Evolutionary conservation across 2,329 filamentous ascomycete genomes (phyloP).

Genomic region (Colletotrichum lupini): DNA sequence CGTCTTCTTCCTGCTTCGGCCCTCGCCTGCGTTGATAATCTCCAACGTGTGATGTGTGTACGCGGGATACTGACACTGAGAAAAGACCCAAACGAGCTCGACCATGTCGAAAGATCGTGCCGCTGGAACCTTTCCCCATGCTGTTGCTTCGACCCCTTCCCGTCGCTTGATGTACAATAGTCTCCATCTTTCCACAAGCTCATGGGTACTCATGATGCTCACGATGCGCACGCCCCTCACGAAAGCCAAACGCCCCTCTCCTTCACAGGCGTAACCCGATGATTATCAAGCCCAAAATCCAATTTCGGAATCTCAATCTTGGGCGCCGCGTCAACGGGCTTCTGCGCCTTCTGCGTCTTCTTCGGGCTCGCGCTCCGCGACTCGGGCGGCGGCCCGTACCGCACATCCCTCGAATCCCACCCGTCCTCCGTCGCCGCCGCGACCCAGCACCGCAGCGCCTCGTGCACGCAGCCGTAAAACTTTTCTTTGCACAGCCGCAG

Average conservation of each 20-base stretch:
- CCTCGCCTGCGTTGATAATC: slow-evolving; percentile 8
- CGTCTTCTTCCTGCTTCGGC: not conserved
- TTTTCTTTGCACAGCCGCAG: slow-evolving; percentile 96
- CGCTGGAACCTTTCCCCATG: not conserved
- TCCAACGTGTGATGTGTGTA: not conserved
- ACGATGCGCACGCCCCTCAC: not conserved
- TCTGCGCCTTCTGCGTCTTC: slow-evolving; percentile 60
- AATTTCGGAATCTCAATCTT: slow-evolving; percentile 71
- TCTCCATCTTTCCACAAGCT: not conserved
- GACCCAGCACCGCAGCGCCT: slow-evolving; percentile 89
- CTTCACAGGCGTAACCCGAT: slow-evolving; percentile 38
- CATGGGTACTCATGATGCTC: too few species aligned
- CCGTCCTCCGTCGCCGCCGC: slow-evolving; percentile 86
- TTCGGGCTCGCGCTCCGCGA: slow-evolving; percentile 54
- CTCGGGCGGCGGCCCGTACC: slow-evolving; percentile 72
- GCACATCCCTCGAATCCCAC: slow-evolving; percentile 85
- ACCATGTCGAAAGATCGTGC: not conserved
- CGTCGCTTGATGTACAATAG: slow-evolving; percentile 23
- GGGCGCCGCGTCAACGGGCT: slow-evolving; percentile 65
- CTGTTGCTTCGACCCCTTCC: slow-evolving; percentile 5
- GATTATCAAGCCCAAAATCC: slow-evolving; percentile 56
- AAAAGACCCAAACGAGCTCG: not conserved
- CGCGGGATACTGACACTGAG: slow-evolving; percentile 6
- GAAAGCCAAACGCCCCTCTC: slow-evolving; percentile 41
- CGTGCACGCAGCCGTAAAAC: slow-evolving; percentile 93